Evolutionary conservation across 1,284 basidiomycete species (phyloP), one percentile per base, ranked within the genome.

Genomic region (Irpex rosettiformis): DNA sequence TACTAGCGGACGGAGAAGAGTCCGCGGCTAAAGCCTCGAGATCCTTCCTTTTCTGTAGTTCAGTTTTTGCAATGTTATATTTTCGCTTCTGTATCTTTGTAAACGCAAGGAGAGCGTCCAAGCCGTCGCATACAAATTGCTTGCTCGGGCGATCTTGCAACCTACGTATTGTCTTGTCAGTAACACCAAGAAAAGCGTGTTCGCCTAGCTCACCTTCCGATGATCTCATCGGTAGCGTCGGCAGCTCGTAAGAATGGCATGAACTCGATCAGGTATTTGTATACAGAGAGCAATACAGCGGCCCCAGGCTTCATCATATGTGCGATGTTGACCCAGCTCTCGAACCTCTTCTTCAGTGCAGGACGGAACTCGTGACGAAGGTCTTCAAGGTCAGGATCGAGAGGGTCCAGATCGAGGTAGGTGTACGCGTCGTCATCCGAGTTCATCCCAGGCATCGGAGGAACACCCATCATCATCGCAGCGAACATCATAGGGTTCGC

Each of bases 381-480:
- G 53, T 86, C 83, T 29, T 83, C 82, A 52, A 81, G 64, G 60
- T 86, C 84, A 1, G 80, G 74, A 58, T 88, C 86, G 21, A 71
- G 66, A 11, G 73, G 72, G 37, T 83, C 79, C n/a, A 82, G 55
- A 54, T 84, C 84, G 25, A 84, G 70, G 62, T 79, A 81, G 3
- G 80, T 69, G 58, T 73, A 73, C 37, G 64, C 59, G 13, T 70
- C 72, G 28, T 82, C 82, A 5, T 70, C 73, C 0, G 78, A 79
- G 27, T 76, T 71, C 28, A 74, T 67, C 7, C 70, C 73, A 0
- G 73, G 70, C 8, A 77, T 67, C 10, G 79, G 64, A 28, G 84
- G 84, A 6, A 88, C 65, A 0, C 85, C 86, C 73, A 87, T 84
- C 76, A 88, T 79, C 76, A 86, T 79, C n/a, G 84, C 84, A 0